These are phyloP conservation scores for Pterothamnion heteromorphum DNA, from an alignment of 31 red algal genomes.

Conservation along the genomic window DNA sequence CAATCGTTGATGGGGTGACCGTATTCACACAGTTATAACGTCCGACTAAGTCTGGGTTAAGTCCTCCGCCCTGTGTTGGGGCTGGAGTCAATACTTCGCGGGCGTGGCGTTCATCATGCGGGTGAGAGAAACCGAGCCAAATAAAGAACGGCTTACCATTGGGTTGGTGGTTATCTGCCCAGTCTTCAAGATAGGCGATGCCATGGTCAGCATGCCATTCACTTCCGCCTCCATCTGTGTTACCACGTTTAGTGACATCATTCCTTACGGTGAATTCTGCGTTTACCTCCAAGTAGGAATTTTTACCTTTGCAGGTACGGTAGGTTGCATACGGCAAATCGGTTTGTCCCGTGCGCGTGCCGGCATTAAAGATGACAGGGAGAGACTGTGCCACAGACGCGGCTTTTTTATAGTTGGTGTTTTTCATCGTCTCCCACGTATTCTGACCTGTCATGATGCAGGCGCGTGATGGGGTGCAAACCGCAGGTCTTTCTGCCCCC, in stretches of 20 bases:
- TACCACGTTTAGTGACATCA: background rate
- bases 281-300: background rate
- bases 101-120: background rate
- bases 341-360: background rate
- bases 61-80: too few species aligned
- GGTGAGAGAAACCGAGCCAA: background rate
- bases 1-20: too few species aligned
- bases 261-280: background rate
- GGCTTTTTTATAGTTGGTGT: background rate
- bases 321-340: background rate
- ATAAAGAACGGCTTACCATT: constrained; percentile 1
- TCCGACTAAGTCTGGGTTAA: too few species aligned
- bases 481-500: background rate
- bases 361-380: background rate
- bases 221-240: background rate
- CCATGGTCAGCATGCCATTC: background rate
- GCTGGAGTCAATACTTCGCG: background rate
- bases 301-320: background rate
- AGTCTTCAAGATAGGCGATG: too few species aligned
- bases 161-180: background rate
- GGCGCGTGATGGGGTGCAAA: background rate
- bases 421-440: background rate
- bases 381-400: background rate
- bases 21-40: too few species aligned
- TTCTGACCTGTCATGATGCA: background rate